Conservation (phyloP, 768 basidiomycete genomes). For the Trametes villosa region DNA sequence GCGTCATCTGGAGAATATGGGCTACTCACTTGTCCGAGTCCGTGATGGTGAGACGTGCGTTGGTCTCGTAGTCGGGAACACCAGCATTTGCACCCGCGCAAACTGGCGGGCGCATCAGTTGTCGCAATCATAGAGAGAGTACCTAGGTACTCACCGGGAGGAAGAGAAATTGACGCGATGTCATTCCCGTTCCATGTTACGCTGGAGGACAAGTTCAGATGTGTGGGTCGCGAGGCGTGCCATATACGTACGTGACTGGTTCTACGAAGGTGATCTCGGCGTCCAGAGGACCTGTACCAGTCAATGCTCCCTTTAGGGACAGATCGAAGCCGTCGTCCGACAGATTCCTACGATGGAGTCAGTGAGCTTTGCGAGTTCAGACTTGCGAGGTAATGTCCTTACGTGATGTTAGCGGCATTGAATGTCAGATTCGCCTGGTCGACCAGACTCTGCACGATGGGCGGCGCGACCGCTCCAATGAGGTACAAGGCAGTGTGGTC, state of each 20-base stretch:
- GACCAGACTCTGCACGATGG: constrained; percentile 67
- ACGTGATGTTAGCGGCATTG: constrained; percentile 55
- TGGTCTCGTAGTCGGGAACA: constrained; percentile 62
- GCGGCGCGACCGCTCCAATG: constrained; percentile 72
- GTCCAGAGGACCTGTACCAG: constrained; percentile 69
- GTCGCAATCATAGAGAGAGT: neutral
- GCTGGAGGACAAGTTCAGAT: constrained; percentile 34
- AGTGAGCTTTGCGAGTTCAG: constrained; percentile 26
- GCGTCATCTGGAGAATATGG: neutral
- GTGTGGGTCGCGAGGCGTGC: neutral
- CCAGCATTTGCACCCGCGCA: constrained; percentile 71
- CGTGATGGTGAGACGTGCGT: constrained; percentile 58
- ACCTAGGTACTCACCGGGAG: constrained; percentile 46
- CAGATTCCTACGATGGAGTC: constrained; percentile 29
- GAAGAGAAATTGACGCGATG: constrained; percentile 68
- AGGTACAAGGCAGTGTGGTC: constrained; percentile 67
- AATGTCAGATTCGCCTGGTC: constrained; percentile 59
- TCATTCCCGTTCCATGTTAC: constrained; percentile 65
- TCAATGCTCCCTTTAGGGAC: constrained; percentile 60
- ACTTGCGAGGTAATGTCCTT: constrained; percentile 36
- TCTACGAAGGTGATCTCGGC: constrained; percentile 68
- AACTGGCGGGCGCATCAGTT: constrained; percentile 41
- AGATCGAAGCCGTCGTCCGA: constrained; percentile 67
- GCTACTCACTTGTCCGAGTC: constrained; percentile 49
- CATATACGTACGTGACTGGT: constrained; percentile 55